Evolutionary conservation across 108 stramenopile species (phyloP).

Genomic region (Schizochytrium sp.): DNA sequence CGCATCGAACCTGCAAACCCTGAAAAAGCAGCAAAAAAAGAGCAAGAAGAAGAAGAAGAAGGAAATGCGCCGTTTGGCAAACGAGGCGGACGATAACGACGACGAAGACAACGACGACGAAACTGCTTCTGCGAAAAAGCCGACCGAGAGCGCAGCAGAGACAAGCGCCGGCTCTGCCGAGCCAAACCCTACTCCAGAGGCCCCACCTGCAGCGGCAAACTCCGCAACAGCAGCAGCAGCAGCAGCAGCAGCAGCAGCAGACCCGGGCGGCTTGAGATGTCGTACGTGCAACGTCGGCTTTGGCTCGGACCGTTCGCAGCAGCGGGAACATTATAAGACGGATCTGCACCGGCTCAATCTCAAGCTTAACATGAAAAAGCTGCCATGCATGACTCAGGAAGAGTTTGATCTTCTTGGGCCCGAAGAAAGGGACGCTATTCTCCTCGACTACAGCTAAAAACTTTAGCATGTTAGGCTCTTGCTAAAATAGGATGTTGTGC

Average conservation of each 20-base stretch:
- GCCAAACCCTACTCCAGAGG: background rate
- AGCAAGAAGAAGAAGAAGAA: conserved; percentile 74
- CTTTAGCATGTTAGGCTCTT: no score
- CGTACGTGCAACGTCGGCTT: conserved; percentile 69
- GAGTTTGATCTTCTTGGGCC: conserved; percentile 45
- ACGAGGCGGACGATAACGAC: conserved; percentile 38
- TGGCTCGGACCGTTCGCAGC: conserved; percentile 53
- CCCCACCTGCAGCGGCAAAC: background rate
- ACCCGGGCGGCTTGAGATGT: conserved; percentile 32
- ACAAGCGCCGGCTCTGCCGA: background rate
- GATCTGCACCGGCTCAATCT: conserved; percentile 93
- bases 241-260: background rate
- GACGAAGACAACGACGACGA: background rate
- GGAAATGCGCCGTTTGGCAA: conserved; percentile 55
- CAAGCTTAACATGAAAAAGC: conserved; percentile 73
- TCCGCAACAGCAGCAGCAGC: background rate
- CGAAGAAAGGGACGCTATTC: background rate
- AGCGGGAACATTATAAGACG: conserved; percentile 77
- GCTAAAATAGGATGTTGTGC: no score
- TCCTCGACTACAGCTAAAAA: background rate
- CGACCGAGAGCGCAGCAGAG: background rate
- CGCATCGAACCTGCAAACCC: conserved; percentile 20
- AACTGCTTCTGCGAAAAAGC: background rate
- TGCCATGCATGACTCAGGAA: conserved; percentile 56
- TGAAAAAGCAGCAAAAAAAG: conserved; percentile 67